Base-by-base conservation (phyloP, 2,329 filamentous ascomycete species). In the Arthrinium puccinioides region DNA sequence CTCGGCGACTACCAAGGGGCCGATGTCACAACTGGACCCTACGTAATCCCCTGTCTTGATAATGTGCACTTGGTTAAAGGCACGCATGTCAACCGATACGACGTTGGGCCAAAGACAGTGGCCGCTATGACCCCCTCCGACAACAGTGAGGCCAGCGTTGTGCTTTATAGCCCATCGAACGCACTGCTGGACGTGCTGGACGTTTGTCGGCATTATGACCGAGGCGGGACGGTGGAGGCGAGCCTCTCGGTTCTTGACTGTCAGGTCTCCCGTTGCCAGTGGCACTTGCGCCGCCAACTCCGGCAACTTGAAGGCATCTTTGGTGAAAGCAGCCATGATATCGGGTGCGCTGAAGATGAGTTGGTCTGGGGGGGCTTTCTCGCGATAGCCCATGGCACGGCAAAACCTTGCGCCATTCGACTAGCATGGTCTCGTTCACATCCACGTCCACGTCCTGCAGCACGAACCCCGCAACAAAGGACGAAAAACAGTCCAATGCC, bases 41-140 rank as follows among this genome's bases (percentile, higher is more conserved):
- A 33, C 37, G 31, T 55, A 36, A 36, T 26, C 39, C 39, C 21
- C 42, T 21, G 51, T 41, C 9, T 54, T 34, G 39, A 67, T 15
- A 43, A 79, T 52, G 27, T 72, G 54, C 27, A 79, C 49, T 45
- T 66, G 45, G 39, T 74, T 37, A 53, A 82, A 80, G 10, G 64
- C 64, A 10, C 57, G 36, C 76, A 83, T 80, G 42, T 82, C 74
- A 18, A 83, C 46, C 0, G 74, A 50, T 27, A 80, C 67, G 13
- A 74, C 62, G 36, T 69, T 64, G 3, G 69, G 53, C 63, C 56
- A 59, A 29, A 76, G 44, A 51, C 76, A 82, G 35, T 82, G 72
- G 6, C 67, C 72, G 45, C 76, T 74, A 47, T 82, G 77, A 11
- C 78, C 63, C 1, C 79, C 77, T 6, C 74, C 68, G 14, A 82